These are phyloP conservation scores for Chaetomiaceae sp. DNA, from an alignment of 2,329 filamentous ascomycete species.

Conservation along the genomic window DNA sequence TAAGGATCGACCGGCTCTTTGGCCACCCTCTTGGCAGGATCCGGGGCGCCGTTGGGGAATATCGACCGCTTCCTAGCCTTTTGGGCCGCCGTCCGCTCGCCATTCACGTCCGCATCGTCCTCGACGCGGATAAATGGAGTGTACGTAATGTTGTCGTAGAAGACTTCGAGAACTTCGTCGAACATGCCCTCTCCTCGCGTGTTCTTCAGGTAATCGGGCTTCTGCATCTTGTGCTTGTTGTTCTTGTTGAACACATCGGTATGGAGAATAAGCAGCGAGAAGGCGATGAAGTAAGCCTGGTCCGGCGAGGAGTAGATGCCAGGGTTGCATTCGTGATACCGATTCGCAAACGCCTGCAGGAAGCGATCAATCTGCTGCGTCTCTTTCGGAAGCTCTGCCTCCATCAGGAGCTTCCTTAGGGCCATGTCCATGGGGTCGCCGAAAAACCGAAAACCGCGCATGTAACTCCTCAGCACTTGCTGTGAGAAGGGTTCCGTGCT, in stretches of 20 bases:
- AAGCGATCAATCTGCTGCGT: conserved; percentile 97
- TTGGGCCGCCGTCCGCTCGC: conserved; percentile 63
- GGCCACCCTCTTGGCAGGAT: conserved; percentile 56
- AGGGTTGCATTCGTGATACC: conserved; percentile 97
- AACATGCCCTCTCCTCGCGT: conserved; percentile 87
- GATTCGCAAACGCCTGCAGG: conserved; percentile 87
- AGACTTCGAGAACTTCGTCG: conserved; percentile 87
- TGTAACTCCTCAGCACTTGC: conserved; percentile 84
- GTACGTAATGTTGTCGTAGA: conserved; percentile 98
- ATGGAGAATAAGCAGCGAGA: conserved; percentile 91
- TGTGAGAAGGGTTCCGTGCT: conserved; percentile 77
- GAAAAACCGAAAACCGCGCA: conserved; percentile 91
- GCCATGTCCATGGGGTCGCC: conserved; percentile 98
- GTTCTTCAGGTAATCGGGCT: conserved; percentile 90
- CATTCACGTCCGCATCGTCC: conserved; percentile 76
- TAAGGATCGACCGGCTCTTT: conserved; percentile 95
- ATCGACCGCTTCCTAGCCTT: conserved; percentile 66
- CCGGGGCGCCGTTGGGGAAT: conserved; percentile 58
- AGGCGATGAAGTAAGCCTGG: conserved; percentile 97
- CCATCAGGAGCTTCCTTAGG: conserved; percentile 90
- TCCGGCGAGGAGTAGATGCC: conserved; percentile 88
- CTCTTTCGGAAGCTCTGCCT: conserved; percentile 91
- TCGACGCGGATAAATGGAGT: conserved; percentile 98
- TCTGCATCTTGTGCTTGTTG: conserved; percentile 99
- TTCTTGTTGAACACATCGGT: conserved; percentile 99